These are phyloP conservation scores for Cephaloascus albidus DNA, from an alignment of 805 yeast species.

Conservation along the genomic window DNA sequence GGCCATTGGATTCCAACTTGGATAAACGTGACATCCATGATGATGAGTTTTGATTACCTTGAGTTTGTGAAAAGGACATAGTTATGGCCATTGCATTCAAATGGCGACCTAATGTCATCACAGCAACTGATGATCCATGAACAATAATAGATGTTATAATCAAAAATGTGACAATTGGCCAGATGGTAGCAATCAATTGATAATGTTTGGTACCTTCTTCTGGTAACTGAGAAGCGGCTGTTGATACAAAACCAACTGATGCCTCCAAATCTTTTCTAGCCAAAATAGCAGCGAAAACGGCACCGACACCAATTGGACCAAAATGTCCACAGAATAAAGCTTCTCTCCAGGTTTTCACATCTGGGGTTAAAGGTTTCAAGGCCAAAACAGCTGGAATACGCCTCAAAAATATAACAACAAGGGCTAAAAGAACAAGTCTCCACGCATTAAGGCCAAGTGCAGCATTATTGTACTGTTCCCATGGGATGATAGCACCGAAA, in stretches of 20 bases:
- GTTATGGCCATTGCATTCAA: slow-evolving; percentile 89
- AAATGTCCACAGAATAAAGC: slow-evolving; percentile 92
- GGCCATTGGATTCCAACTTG: slow-evolving; percentile 57
- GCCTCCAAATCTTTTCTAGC: slow-evolving; percentile 66
- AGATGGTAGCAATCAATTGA: slow-evolving; percentile 51
- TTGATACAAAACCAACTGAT: slow-evolving; percentile 35
- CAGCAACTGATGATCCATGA: slow-evolving; percentile 89
- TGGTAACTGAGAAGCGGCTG: slow-evolving; percentile 48
- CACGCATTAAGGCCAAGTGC: slow-evolving; percentile 62
- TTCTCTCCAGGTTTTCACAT: slow-evolving; percentile 85
- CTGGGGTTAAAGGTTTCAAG: slow-evolving; percentile 75
- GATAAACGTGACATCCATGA: slow-evolving; percentile 86
- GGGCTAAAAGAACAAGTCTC: slow-evolving; percentile 69
- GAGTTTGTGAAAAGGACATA: slow-evolving; percentile 73
- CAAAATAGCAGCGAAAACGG: slow-evolving; percentile 73
- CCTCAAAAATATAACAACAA: slow-evolving; percentile 66
- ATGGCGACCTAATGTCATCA: slow-evolving; percentile 61
- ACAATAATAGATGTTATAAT: slow-evolving; percentile 76
- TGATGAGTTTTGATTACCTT: slow-evolving; percentile 41
- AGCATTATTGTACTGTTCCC: slow-evolving; percentile 65
- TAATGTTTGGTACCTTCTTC: slow-evolving; percentile 38
- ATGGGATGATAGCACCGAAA: slow-evolving; percentile 86
- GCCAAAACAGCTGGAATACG: slow-evolving; percentile 76
- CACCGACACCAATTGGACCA: slow-evolving; percentile 96
- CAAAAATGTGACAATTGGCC: slow-evolving; percentile 81